Base-by-base conservation (phyloP, 202 grass and related monocot genomes). In the Carex arenaria region DNA sequence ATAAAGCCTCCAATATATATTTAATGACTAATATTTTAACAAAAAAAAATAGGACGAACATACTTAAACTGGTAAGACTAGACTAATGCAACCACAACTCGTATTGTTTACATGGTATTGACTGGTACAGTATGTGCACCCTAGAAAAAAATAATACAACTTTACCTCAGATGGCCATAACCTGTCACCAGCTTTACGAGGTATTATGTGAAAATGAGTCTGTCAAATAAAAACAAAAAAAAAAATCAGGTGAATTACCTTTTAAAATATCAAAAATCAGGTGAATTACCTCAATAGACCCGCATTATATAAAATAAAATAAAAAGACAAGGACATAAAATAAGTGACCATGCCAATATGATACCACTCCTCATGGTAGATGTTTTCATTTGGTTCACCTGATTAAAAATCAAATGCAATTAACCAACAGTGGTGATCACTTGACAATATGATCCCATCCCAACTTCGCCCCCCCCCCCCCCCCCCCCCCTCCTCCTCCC, bases 191-290 rank as follows among this genome's bases (percentile, higher is more conserved):
- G 84, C 80, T 83, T 90, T 89, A 56, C 91, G 87, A 54, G 93
- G 89, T 83, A 93, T 90, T 84, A 97, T 91, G 82, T 97, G 93
- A 66, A 97, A 85, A 88, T 97, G 93, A 89, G 93, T 91, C 93
- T 97, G 85, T 65, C 71, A 85, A 23, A 77, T 61, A 6, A 71
- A 62, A 78, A 22, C 78, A 52, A 40, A 85, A 31, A 82, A n/a
- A n/a, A n/a, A 74, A 71, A 28, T 19, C 11, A 81, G 45, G 59
- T 57, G 9, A 56, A 17, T 28, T 55, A 9, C 28, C 26, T 43
- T 76, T 56, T 10, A 56, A 54, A 34, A 10, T 54, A 18, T 14
- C 7, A 32, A 18, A 69, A 57, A 32, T 7, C 5, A 42, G 40
- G 40, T 42, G 40, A 42, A 42, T 42, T 8, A 42, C 23, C 13